A percentile compares a stretch with the other conserved stretches of the same genome.
Evolutionary conservation across 768 basidiomycete genomes (phyloP).

Genomic region (Xerocomellus intermedius): DNA sequence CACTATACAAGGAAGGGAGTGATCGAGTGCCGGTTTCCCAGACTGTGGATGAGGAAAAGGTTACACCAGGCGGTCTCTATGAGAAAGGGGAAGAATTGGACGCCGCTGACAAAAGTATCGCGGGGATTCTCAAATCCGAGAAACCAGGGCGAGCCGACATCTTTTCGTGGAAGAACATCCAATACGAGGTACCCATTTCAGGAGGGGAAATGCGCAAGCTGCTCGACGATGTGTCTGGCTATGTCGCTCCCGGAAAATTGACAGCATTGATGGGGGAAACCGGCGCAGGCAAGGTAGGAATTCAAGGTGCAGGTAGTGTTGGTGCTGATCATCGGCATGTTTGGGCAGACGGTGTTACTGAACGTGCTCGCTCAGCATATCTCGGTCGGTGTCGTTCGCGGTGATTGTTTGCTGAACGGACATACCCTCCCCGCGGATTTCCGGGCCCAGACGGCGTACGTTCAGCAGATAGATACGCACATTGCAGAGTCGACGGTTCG

Average conservation of each 20-base stretch:
- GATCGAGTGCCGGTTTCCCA: neutral
- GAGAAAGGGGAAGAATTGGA: neutral
- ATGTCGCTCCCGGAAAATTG: constrained; percentile 49
- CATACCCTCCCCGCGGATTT: constrained; percentile 54
- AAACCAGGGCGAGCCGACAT: constrained; percentile 15
- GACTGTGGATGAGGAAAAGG: constrained; percentile 19
- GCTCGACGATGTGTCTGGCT: constrained; percentile 48
- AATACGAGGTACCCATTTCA: constrained; percentile 56
- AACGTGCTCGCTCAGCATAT: constrained; percentile 56
- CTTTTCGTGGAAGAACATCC: constrained; percentile 76
- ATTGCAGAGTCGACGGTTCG: constrained; percentile 72
- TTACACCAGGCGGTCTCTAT: neutral
- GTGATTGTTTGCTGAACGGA: constrained; percentile 56
- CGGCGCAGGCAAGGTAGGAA: constrained; percentile 30
- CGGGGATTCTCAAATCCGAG: constrained; percentile 13
- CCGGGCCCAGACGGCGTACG: constrained; percentile 51
- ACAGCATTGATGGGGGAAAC: constrained; percentile 52
- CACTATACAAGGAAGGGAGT: constrained; percentile 17
- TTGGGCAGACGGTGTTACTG: constrained; percentile 50
- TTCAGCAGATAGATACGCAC: constrained; percentile 82
- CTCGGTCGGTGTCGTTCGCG: constrained; percentile 46
- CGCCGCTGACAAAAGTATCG: neutral
- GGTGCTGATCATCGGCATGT: neutral
- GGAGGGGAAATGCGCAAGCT: constrained; percentile 39
- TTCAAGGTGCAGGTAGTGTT: neutral